Base-by-base conservation (phyloP, 148 eudicot species). In the Salicornia ramosissima region DNA sequence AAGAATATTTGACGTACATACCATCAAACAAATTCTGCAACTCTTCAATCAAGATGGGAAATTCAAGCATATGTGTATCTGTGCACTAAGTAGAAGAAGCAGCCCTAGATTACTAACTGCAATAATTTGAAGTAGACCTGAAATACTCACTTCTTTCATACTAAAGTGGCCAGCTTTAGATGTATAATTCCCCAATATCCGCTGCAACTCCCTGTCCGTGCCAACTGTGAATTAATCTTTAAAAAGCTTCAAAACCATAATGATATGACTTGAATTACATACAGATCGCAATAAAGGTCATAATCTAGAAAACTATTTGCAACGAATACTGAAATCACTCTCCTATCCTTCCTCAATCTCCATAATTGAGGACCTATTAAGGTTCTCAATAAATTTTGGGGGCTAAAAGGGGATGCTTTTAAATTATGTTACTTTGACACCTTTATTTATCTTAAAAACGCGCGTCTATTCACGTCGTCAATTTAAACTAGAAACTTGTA, bases 121-220 rank as follows among this genome's bases (percentile, higher is more conserved):
- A 7, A 49, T 34, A 55, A 33, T 51, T 28, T 50, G 56, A 45
- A 73, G 30, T n/a, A 67, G 68, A 56, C 39, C 39, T 33, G 55
- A 63, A 64, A 68, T 55, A 72, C 74, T 74, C 75, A 90, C 98
- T 86, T 90, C 90, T 80, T 88, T 83, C 76, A 29, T 50, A 71
- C 81, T 94, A 74, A 87, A 80, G 80, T 83, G 68, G 64, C 97
- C 97, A 78, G 87, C 97, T 77, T 79, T 88, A 61, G 90, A 80
- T 36, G 87, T 75, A 69, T 74, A 75, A 75, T 90, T 88, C 75
- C 99, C 92, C 80, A 91, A 77, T 76, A 94, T 75, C 78, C 82
- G 85, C 80, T 90, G 99, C 89, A 94, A 83, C 76, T 94, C 99
- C 92, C 99, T 94, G 95, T 83, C 90, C 81, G 83, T 64, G 82